These are phyloP conservation scores for Clathrus columnatus DNA, from an alignment of 768 basidiomycete genomes.

Conservation along the genomic window DNA sequence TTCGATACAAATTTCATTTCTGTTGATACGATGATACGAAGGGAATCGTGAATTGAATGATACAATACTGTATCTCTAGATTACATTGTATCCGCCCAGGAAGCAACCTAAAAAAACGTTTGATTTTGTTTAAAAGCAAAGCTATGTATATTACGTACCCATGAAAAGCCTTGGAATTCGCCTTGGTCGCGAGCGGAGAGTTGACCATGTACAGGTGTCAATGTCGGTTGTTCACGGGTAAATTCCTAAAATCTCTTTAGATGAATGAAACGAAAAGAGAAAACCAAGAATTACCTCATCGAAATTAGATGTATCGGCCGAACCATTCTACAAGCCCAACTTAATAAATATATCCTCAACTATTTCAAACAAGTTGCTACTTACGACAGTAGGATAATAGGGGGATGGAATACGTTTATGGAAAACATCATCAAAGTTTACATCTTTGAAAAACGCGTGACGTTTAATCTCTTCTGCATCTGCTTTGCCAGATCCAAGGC, in stretches of 20 bases:
- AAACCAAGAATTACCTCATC: conserved; percentile 22
- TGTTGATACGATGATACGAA: too few species aligned
- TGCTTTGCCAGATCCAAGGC: conserved; percentile 82
- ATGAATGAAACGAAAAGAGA: neutral
- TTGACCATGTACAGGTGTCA: conserved; percentile 96
- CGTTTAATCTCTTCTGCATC: conserved; percentile 97
- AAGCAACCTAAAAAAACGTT: conserved; percentile 4
- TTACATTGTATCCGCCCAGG: conserved; percentile 5
- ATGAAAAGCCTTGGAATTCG: conserved; percentile 96
- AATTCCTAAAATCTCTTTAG: conserved; percentile 94
- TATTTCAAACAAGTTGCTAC: conserved; percentile 23
- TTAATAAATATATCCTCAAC: conserved; percentile 10
- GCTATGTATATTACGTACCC: conserved; percentile 39
- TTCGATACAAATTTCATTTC: too few species aligned
- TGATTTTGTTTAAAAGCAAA: neutral
- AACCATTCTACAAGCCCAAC: conserved; percentile 50
- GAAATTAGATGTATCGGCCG: conserved; percentile 52
- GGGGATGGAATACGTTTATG: conserved; percentile 96
- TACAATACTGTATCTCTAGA: neutral
- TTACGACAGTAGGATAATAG: conserved; percentile 92
- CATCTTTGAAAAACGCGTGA: conserved; percentile 98
- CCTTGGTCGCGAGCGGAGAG: conserved; percentile 83
- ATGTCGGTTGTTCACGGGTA: conserved; percentile 90
- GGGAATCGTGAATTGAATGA: too few species aligned
- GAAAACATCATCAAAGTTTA: conserved; percentile 93